Evolutionary conservation across 768 basidiomycete species (phyloP).

Genomic region (Infundibulicybe gibba): DNA sequence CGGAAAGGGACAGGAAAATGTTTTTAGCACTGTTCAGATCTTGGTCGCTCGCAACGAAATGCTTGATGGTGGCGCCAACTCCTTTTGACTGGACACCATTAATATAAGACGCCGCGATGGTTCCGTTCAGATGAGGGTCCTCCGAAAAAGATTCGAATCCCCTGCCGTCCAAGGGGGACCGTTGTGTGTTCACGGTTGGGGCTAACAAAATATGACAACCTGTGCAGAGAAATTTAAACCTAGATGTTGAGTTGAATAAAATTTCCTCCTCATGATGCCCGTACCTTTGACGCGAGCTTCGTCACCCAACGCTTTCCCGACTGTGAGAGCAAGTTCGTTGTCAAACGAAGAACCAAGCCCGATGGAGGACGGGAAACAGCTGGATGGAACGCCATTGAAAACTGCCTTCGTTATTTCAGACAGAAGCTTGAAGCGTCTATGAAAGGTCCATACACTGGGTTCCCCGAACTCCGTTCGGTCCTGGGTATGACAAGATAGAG

Average conservation of each 20-base stretch:
- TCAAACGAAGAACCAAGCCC: constrained; percentile 57
- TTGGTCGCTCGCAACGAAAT: constrained; percentile 61
- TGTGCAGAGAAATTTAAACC: constrained; percentile 9
- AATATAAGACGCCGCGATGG: constrained; percentile 56
- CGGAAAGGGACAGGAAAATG: too few species aligned
- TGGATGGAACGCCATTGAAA: constrained; percentile 53
- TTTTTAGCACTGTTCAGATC: constrained; percentile 54
- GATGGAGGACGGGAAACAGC: constrained; percentile 56
- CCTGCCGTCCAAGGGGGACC: constrained; percentile 53
- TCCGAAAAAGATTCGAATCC: constrained; percentile 11
- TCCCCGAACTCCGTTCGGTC: constrained; percentile 49
- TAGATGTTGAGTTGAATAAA: too few species aligned
- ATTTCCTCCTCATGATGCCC: background rate
- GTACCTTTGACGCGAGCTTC: constrained; percentile 49
- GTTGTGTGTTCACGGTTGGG: constrained; percentile 63
- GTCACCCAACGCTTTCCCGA: constrained; percentile 50
- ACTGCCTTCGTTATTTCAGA: constrained; percentile 20
- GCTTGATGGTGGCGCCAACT: constrained; percentile 61
- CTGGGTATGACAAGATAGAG: constrained; percentile 17
- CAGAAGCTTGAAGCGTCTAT: background rate
- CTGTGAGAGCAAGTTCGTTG: constrained; percentile 36
- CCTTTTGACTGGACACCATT: constrained; percentile 58
- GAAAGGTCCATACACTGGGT: constrained; percentile 29
- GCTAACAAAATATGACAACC: constrained; percentile 51
- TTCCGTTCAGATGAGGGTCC: constrained; percentile 37